These are phyloP conservation scores for Tylopilus subfusipes DNA, from an alignment of 768 basidiomycete genomes.

Conservation along the genomic window DNA sequence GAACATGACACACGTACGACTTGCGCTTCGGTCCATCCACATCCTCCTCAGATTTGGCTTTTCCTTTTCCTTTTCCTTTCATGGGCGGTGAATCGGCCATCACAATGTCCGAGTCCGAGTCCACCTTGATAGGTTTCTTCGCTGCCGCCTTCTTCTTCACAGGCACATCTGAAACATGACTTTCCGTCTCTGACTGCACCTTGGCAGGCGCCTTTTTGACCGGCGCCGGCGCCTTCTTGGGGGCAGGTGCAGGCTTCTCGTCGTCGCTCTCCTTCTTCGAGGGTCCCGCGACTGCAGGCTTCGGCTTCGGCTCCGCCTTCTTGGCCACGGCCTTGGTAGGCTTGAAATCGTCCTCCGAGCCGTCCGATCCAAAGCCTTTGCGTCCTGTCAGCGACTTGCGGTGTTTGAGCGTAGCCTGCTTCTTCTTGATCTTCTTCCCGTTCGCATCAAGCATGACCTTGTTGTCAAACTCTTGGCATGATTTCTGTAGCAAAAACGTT, in stretches of 20 bases:
- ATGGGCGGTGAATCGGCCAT: constrained; percentile 23
- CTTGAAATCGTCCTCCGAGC: constrained; percentile 55
- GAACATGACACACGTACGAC: constrained; percentile 42
- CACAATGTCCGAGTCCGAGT: constrained; percentile 40
- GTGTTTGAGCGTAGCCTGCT: constrained; percentile 53
- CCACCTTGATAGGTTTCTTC: constrained; percentile 26
- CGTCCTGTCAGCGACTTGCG: constrained; percentile 48
- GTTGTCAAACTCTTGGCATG: constrained; percentile 41
- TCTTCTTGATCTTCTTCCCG: constrained; percentile 54
- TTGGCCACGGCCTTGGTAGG: constrained; percentile 47
- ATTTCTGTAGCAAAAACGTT: constrained; percentile 32
- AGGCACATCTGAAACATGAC: constrained; percentile 28
- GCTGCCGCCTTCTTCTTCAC: constrained; percentile 18
- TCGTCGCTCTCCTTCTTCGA: constrained; percentile 47
- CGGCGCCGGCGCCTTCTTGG: constrained; percentile 29
- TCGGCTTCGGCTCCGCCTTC: constrained; percentile 31
- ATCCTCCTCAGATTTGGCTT: constrained; percentile 33
- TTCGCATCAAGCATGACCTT: constrained; percentile 45
- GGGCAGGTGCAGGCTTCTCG: constrained; percentile 23
- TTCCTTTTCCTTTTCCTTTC: constrained; percentile 42
- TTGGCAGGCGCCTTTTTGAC: constrained; percentile 31
- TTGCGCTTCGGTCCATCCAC: constrained; percentile 56
- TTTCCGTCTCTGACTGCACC: constrained; percentile 40
- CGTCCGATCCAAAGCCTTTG: constrained; percentile 34
- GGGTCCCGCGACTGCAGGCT: constrained; percentile 33